Conservation (phyloP, 257 asterid species). For the Euphrasia confusa region DNA sequence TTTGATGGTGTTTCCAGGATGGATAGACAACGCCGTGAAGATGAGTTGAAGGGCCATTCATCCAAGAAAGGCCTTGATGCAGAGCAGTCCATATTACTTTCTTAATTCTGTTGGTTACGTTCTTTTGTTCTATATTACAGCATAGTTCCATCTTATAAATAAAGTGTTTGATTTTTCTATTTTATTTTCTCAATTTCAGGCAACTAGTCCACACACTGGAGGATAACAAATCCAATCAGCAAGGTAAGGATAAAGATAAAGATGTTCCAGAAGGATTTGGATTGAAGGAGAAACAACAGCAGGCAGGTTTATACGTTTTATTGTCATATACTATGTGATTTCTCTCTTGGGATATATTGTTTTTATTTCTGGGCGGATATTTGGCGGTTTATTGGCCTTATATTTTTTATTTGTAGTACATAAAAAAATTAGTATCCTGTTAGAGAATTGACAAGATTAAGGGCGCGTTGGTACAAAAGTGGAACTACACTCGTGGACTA, state of each 20-base stretch:
- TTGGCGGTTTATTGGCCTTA: no score
- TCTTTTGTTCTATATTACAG: background rate
- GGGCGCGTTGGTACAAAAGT: conserved; percentile 22
- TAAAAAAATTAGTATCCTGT: background rate
- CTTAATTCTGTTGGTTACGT: background rate
- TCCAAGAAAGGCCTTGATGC: conserved; percentile 77
- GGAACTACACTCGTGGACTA: conserved; percentile 29
- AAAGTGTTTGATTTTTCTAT: background rate
- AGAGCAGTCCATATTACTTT: conserved; percentile 58
- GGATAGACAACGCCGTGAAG: conserved; percentile 98
- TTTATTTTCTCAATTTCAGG: conserved; percentile 35
- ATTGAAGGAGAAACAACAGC: conserved; percentile 95
- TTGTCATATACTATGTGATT: background rate
- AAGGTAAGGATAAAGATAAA: conserved; percentile 43
- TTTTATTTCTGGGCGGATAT: background rate
- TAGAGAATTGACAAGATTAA: conserved; percentile 37
- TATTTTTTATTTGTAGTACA: no score
- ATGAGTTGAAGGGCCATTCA: conserved; percentile 77
- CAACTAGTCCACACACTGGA: conserved; percentile 92
- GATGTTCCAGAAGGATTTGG: conserved; percentile 72
- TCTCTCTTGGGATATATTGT: background rate
- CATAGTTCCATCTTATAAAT: background rate
- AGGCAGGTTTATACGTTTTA: conserved; percentile 65
- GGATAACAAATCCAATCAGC: conserved; percentile 64
- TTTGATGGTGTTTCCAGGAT: conserved; percentile 50